phyloP scores from a whole-genome alignment of 2,329 filamentous ascomycete genomes.

The Chrysosporium keratinophilum region DNA sequence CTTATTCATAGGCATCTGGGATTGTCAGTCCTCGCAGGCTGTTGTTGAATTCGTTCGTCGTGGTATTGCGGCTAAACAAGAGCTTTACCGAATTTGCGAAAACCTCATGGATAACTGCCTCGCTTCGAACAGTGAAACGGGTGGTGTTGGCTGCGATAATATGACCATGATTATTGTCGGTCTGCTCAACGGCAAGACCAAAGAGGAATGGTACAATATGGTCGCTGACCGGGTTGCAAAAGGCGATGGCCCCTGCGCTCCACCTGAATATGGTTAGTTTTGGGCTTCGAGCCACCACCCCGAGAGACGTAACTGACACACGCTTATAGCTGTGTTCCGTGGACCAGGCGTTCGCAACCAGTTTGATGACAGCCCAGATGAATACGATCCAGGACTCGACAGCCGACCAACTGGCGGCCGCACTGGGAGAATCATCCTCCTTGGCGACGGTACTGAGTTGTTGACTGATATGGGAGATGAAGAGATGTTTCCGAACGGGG shows the following conservation, averaged over 20 bases:
- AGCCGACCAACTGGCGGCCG: constrained; percentile 54
- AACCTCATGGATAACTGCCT: constrained; percentile 99
- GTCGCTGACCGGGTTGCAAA: constrained; percentile 88
- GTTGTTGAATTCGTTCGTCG: constrained; percentile 94
- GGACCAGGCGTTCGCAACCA: constrained; percentile 73
- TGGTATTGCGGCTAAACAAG: constrained; percentile 92
- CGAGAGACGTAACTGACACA: constrained; percentile 7
- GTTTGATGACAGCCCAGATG: constrained; percentile 63
- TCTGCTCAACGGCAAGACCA: constrained; percentile 79
- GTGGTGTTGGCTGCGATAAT: constrained; percentile 96
- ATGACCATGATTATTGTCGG: constrained; percentile 96
- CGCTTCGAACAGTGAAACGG: constrained; percentile 93
- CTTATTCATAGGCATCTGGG: constrained; percentile 73
- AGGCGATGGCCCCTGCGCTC: constrained; percentile 94
- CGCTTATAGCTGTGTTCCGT: constrained; percentile 64
- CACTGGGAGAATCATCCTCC: constrained; percentile 76
- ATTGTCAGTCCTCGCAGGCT: constrained; percentile 96
- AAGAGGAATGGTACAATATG: constrained; percentile 97
- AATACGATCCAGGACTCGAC: constrained; percentile 44
- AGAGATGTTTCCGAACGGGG: constrained; percentile 88
- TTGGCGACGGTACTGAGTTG: constrained; percentile 91
- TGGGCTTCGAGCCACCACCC: no score
- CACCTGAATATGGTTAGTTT: constrained; percentile 95
- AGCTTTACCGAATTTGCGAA: constrained; percentile 89
- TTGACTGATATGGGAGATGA: constrained; percentile 78